Evolutionary conservation across 2,329 filamentous ascomycete species (phyloP), one percentile per base, ranked within the genome.

Genomic region (Colletotrichum horii): DNA sequence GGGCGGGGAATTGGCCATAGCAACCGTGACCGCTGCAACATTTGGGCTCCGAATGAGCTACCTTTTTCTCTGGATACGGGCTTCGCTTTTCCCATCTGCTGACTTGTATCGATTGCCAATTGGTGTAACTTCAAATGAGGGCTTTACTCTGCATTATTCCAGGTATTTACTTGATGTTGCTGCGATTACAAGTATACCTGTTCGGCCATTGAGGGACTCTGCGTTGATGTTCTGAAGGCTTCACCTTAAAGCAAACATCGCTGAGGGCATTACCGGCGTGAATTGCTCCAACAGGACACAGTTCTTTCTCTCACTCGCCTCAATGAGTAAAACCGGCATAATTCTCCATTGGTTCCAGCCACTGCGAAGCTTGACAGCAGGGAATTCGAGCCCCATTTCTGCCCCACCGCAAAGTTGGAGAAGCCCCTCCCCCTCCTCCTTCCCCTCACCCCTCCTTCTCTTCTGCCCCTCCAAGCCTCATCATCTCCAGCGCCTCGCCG

Each of bases 391-490:
- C 61, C 61, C 36, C 62, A 36, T 22, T 28, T 36, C 60, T 28
- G 67, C 67, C 60, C 71, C 71, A 60, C 67, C 26, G 16, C 19
- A 14, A 12, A 22, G 58, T 67, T 61, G 62, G 55, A 65, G 38
- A 52, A 52, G 52, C 61, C 68, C 65, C 69, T n/a, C 36, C 70
- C 73, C 69, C 73, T 62, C 69, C 48, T 61, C 72, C 72, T 74
- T 64, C 32, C 67, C 34, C 12, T 26, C 67, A 26, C 73, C 70
- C 70, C 70, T 73, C 73, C 70, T 19, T 32, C 64, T n/a, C 12
- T 12, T 15, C 32, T 72, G 43, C 70, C 70, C 70, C 73, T 68
- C 70, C 70, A 64, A 32, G 26, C 56, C 30, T 61, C 38, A 16
- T 62, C 72, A 55, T 62, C 12, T 70, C 52, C 67, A 70, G 67